A percentile compares a stretch with the other conserved stretches of the same genome.
Conservation (phyloP, 2,329 filamentous ascomycete species). For the Sporothrix curviconia region DNA sequence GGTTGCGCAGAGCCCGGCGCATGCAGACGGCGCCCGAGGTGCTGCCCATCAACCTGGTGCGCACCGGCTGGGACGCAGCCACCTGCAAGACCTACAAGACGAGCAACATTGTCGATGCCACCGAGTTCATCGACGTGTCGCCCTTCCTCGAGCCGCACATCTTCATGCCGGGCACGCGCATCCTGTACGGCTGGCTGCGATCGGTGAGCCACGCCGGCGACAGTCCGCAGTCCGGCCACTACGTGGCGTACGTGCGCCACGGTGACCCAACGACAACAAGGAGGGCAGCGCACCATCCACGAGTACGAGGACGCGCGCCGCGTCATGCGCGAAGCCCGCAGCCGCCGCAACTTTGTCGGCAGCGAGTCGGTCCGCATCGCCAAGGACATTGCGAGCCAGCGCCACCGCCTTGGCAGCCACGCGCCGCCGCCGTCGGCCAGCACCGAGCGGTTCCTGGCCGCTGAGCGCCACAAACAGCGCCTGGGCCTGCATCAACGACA, state of each 20-base stretch:
- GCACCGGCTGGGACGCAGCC: neutral
- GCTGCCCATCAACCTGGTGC: constrained; percentile 12
- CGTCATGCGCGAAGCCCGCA: neutral
- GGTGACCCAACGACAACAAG: neutral
- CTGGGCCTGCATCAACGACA: constrained; percentile 14
- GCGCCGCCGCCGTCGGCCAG: neutral
- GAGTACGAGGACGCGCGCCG: neutral
- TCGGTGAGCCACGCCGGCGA: constrained; percentile 15
- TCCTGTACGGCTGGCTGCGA: constrained; percentile 17
- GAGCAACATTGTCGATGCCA: constrained; percentile 3
- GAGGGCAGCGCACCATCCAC: neutral
- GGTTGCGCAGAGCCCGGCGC: neutral
- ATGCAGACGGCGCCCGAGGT: constrained; percentile 17
- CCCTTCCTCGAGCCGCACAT: constrained; percentile 17
- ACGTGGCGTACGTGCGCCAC: constrained; percentile 14
- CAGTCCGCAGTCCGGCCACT: constrained; percentile 11
- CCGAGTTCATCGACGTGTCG: constrained; percentile 17
- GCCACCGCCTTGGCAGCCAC: neutral
- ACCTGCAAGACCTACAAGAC: neutral
- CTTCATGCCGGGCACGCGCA: constrained; percentile 4
- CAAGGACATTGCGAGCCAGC: neutral
- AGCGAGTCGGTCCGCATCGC: neutral
- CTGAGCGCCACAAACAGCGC: neutral
- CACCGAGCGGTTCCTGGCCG: neutral
- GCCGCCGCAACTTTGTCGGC: neutral